These are phyloP conservation scores for Chlamydomonas sp. DNA, from an alignment of 139 green algal genomes.

Conservation along the genomic window DNA sequence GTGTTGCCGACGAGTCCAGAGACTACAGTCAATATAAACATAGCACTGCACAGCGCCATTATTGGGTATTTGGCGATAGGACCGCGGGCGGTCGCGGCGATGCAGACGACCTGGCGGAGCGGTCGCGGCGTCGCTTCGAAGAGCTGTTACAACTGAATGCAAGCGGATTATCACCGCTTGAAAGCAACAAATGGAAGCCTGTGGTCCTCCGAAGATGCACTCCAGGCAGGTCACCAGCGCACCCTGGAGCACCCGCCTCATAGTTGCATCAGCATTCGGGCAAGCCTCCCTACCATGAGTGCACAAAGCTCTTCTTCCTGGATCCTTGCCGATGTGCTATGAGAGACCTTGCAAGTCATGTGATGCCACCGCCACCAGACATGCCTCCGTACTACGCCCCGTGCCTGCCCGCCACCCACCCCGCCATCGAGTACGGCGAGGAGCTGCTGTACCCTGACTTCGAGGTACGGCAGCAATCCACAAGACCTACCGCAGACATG, in stretches of 20 bases:
- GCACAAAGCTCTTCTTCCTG: not conserved
- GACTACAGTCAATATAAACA: too few relatives aligned
- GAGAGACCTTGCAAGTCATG: not conserved
- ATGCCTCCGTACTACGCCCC: slow-evolving; percentile 31
- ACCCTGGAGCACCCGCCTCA: not conserved
- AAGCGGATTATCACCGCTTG: not conserved
- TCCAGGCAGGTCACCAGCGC: not conserved
- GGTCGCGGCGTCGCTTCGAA: too few relatives aligned
- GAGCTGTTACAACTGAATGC: too few relatives aligned
- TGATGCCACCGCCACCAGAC: not conserved
- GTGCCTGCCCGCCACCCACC: not conserved
- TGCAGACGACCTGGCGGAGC: too few relatives aligned
- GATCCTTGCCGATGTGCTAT: not conserved
- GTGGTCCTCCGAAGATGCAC: slow-evolving; percentile 3
- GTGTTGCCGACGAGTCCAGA: too few relatives aligned
- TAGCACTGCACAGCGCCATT: too few relatives aligned
- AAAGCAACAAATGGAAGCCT: slow-evolving; percentile 11
- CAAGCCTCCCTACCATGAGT: not conserved
- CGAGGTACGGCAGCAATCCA: not conserved
- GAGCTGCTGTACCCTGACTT: slow-evolving; percentile 34
- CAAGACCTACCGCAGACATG: not conserved
- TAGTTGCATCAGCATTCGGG: not conserved
- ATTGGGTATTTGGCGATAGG: too few relatives aligned
- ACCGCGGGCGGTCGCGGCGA: too few relatives aligned
- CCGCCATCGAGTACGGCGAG: slow-evolving; percentile 22